A percentile compares a stretch with the other conserved stretches of the same genome.
These are phyloP conservation scores for Saturnispora galanensis DNA, from an alignment of 805 yeast genomes.

Conservation along the genomic window DNA sequence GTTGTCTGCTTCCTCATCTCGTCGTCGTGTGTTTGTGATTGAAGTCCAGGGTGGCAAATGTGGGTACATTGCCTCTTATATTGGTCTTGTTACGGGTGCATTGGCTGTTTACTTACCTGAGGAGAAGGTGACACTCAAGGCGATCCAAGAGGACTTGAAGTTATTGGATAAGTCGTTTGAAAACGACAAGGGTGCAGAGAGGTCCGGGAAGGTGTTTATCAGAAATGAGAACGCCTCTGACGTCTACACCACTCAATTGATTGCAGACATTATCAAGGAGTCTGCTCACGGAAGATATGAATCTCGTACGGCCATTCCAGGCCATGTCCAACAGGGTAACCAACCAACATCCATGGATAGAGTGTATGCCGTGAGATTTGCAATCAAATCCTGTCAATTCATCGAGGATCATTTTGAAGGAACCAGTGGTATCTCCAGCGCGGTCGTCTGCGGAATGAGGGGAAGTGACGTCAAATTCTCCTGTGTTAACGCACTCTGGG, in stretches of 20 bases:
- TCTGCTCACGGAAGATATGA: slow-evolving; percentile 63
- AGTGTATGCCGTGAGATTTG: slow-evolving; percentile 79
- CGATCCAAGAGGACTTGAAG: slow-evolving; percentile 67
- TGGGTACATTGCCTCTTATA: slow-evolving; percentile 84
- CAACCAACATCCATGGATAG: slow-evolving; percentile 92
- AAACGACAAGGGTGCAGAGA: slow-evolving; percentile 65
- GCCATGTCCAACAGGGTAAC: slow-evolving; percentile 97
- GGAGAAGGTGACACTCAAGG: slow-evolving; percentile 56
- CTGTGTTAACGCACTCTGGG: slow-evolving; percentile 47
- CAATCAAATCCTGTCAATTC: slow-evolving; percentile 81
- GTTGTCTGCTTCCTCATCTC: slow-evolving; percentile 88
- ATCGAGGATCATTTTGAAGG: slow-evolving; percentile 45
- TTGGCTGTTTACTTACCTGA: slow-evolving; percentile 89
- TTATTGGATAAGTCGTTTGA: slow-evolving; percentile 58
- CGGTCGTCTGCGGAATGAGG: slow-evolving; percentile 62
- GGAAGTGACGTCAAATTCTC: slow-evolving; percentile 56
- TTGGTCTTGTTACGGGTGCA: slow-evolving; percentile 84
- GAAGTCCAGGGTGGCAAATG: slow-evolving; percentile 98
- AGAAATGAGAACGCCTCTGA: slow-evolving; percentile 77
- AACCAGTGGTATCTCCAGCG: slow-evolving; percentile 42
- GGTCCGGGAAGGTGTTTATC: slow-evolving; percentile 78
- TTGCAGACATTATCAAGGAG: slow-evolving; percentile 78
- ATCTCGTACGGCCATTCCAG: slow-evolving; percentile 92
- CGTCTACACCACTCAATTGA: slow-evolving; percentile 70
- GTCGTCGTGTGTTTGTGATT: slow-evolving; percentile 90